A percentile compares a stretch with the other conserved stretches of the same genome.
These are phyloP conservation scores for Fraxinus floribunda DNA, from an alignment of 305 asterid species.

Conservation along the genomic window DNA sequence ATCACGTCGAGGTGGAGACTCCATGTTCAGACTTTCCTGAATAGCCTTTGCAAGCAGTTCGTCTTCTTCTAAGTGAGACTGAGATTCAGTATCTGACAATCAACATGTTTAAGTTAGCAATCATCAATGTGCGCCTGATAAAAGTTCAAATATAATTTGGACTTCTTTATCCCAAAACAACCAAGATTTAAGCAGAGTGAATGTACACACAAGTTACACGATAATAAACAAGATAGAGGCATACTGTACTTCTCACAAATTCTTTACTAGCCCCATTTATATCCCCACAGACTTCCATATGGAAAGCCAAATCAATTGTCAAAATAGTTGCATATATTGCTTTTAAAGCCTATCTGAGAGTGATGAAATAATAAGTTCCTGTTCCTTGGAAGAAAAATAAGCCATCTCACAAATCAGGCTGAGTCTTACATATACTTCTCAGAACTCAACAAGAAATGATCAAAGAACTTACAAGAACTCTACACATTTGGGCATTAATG, in stretches of 20 bases:
- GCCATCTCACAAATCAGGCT: neutral
- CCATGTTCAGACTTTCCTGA: conserved; percentile 78
- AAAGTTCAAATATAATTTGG: neutral
- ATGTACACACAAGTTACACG: neutral
- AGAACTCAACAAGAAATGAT: neutral
- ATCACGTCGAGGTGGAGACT: conserved; percentile 63
- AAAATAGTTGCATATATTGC: neutral
- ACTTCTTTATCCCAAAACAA: conserved; percentile 6
- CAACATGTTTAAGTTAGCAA: conserved; percentile 15
- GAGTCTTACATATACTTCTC: neutral
- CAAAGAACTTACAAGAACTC: conserved; percentile 25
- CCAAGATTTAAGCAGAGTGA: neutral
- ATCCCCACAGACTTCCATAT: neutral
- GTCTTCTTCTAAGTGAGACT: conserved; percentile 75
- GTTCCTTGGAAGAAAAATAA: neutral
- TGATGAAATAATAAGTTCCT: neutral
- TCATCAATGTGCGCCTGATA: neutral
- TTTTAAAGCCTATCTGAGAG: neutral
- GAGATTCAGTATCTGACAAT: conserved; percentile 52
- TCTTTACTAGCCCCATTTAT: neutral
- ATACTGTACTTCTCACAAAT: neutral
- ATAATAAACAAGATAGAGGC: neutral
- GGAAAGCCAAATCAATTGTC: neutral
- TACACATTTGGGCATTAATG: conserved; percentile 13
- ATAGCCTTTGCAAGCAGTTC: conserved; percentile 87